These are phyloP conservation scores for Talaromyces atroroseus DNA, from an alignment of 2,329 filamentous ascomycete genomes.

Conservation along the genomic window DNA sequence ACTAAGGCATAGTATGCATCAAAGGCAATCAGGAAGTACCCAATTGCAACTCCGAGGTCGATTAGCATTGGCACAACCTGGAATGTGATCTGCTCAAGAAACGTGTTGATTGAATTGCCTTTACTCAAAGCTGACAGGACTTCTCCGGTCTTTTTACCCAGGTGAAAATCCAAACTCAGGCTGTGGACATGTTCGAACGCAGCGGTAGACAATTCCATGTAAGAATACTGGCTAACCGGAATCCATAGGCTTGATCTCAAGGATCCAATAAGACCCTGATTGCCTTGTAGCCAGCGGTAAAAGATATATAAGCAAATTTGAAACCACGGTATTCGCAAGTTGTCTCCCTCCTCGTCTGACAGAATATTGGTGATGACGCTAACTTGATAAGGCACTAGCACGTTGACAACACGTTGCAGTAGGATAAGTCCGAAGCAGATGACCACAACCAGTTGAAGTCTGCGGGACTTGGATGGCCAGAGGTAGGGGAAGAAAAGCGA, in stretches of 20 bases:
- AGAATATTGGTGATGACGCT: slow-evolving; percentile 74
- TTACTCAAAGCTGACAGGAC: slow-evolving; percentile 94
- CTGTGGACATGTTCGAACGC: slow-evolving; percentile 97
- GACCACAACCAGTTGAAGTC: slow-evolving; percentile 71
- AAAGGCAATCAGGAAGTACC: slow-evolving; percentile 71
- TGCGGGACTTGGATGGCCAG: slow-evolving; percentile 78
- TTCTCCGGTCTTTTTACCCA: slow-evolving; percentile 94
- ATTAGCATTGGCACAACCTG: slow-evolving; percentile 92
- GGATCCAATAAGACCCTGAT: slow-evolving; percentile 79
- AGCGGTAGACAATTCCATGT: slow-evolving; percentile 85
- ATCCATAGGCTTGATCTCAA: slow-evolving; percentile 85
- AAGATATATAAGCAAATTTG: slow-evolving; percentile 70
- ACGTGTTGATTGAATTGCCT: slow-evolving; percentile 91
- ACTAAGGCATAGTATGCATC: slow-evolving; percentile 88
- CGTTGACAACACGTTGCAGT: slow-evolving; percentile 75
- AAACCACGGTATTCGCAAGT: slow-evolving; percentile 61
- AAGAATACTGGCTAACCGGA: slow-evolving; percentile 93
- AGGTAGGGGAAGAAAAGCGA: slow-evolving; percentile 93
- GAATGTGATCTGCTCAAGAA: slow-evolving; percentile 94
- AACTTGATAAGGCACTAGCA: slow-evolving; percentile 77
- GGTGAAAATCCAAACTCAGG: slow-evolving; percentile 90
- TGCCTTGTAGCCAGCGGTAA: slow-evolving; percentile 78
- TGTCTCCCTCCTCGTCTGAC: slow-evolving; percentile 49
- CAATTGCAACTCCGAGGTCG: slow-evolving; percentile 79
- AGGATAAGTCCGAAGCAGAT: slow-evolving; percentile 77